Conservation (phyloP, 768 basidiomycete genomes). For the Asterophora parasitica region DNA sequence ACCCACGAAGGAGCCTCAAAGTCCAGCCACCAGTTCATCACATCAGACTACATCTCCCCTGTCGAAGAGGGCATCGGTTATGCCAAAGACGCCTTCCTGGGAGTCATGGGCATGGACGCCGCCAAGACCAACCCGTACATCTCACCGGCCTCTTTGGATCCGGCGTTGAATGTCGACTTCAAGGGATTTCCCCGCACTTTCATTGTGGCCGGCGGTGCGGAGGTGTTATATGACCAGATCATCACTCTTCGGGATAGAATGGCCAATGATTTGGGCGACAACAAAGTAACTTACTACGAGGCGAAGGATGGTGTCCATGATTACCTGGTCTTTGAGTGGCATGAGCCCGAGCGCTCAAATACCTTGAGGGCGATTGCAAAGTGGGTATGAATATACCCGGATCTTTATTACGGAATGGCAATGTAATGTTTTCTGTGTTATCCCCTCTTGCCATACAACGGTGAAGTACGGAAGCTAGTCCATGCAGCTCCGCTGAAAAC, state of each 20-base stretch:
- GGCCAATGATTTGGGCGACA: conserved; percentile 45
- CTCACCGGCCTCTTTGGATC: conserved; percentile 49
- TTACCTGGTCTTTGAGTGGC: conserved; percentile 43
- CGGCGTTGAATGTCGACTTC: conserved; percentile 36
- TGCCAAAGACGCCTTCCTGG: conserved; percentile 38
- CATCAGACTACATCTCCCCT: conserved; percentile 33
- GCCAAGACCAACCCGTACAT: conserved; percentile 48
- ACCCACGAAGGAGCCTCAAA: conserved; percentile 35
- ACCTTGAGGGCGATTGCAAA: conserved; percentile 43
- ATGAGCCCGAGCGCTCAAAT: conserved; percentile 49
- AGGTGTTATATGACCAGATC: conserved; percentile 49
- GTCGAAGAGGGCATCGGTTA: conserved; percentile 19
- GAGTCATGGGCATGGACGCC: conserved; percentile 42
- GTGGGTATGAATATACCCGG: conserved; percentile 32
- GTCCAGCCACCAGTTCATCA: conserved; percentile 28
- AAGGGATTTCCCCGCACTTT: conserved; percentile 57
- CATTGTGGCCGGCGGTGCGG: conserved; percentile 52
- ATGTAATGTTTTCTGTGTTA: too few relatives aligned
- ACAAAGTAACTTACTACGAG: conserved; percentile 45
- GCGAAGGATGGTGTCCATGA: conserved; percentile 51
- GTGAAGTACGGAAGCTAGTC: too few relatives aligned
- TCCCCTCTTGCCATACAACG: too few relatives aligned
- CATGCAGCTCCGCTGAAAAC: too few relatives aligned
- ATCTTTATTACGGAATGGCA: neutral
- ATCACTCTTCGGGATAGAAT: conserved; percentile 39